Conservation (phyloP, 805 yeast genomes). For the Ascoidea rubescens region DNA sequence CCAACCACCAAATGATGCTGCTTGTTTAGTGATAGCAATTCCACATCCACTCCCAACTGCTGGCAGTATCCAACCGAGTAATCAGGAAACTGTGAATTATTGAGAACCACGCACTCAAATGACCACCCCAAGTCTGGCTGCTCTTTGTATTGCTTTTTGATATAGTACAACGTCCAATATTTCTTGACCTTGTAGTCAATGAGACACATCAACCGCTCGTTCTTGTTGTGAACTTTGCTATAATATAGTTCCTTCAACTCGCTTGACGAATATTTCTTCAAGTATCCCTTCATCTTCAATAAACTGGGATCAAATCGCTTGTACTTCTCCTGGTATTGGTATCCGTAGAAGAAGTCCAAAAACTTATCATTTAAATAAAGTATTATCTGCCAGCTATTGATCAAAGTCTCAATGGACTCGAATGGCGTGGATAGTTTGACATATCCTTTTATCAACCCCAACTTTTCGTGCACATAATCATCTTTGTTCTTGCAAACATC, state of each 20-base stretch:
- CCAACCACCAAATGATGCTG: constrained; percentile 6
- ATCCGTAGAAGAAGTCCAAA: constrained; percentile 3
- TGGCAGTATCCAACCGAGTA: constrained; percentile 7
- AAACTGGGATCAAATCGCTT: background rate
- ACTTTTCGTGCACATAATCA: constrained; percentile 2
- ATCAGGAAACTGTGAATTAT: constrained; percentile 2
- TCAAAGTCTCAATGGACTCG: constrained; percentile 16
- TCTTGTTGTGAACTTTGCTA: background rate
- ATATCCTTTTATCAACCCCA: constrained; percentile 20
- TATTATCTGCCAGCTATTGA: constrained; percentile 26
- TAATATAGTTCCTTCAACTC: background rate
- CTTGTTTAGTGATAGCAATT: background rate
- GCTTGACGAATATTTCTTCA: background rate
- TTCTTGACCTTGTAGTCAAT: background rate
- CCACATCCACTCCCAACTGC: constrained; percentile 6
- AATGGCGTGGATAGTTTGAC: constrained; percentile 17
- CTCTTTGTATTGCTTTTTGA: background rate
- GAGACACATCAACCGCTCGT: background rate
- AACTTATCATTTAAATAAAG: constrained; percentile 2
- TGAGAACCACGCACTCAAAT: constrained; percentile 6
- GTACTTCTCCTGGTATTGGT: background rate
- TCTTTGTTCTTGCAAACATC: constrained; percentile 1
- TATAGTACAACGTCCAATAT: background rate
- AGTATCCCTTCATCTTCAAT: background rate
- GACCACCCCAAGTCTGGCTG: background rate